A percentile compares a stretch with the other conserved stretches of the same genome.
Conservation (phyloP, 495 filamentous ascomycete genomes). For the Lasiosphaeria ovina region DNA sequence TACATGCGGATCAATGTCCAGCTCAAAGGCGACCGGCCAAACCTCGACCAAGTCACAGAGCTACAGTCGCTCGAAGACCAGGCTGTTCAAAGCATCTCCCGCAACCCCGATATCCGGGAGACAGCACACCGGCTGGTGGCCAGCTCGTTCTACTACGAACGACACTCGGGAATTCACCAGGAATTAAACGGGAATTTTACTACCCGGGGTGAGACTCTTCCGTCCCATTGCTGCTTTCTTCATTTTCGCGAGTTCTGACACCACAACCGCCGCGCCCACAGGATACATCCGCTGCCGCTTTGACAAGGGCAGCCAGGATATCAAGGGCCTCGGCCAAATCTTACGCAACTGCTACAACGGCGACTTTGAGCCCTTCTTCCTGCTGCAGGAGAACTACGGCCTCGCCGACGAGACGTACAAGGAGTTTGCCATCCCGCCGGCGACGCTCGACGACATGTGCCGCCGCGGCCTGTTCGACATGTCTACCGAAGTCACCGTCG, state of each 20-base stretch:
- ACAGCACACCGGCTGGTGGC: slow-evolving; percentile 38
- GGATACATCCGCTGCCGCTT: slow-evolving; percentile 38
- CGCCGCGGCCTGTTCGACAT: slow-evolving; percentile 29
- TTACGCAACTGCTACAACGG: slow-evolving; percentile 27
- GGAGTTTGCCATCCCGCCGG: slow-evolving; percentile 26
- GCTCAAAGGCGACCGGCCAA: slow-evolving; percentile 17
- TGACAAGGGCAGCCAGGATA: slow-evolving; percentile 21
- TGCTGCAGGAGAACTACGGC: slow-evolving; percentile 25
- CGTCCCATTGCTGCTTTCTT: background rate
- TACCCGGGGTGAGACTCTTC: slow-evolving; percentile 27
- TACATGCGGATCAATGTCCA: slow-evolving; percentile 35
- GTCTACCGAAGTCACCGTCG: slow-evolving; percentile 20
- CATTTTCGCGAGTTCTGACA: background rate
- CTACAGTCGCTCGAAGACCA: slow-evolving; percentile 23
- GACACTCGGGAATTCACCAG: slow-evolving; percentile 27
- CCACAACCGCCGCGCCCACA: slow-evolving; percentile 1
- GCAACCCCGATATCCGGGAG: slow-evolving; percentile 27
- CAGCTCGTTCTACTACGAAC: slow-evolving; percentile 42
- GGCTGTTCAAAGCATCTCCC: slow-evolving; percentile 22
- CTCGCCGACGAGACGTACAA: slow-evolving; percentile 14
- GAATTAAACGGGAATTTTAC: slow-evolving; percentile 17
- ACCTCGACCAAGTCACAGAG: slow-evolving; percentile 27
- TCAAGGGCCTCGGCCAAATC: slow-evolving; percentile 32
- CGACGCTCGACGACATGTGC: slow-evolving; percentile 30
- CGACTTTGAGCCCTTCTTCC: slow-evolving; percentile 37